phyloP scores from a whole-genome alignment of 345 rosid genomes.

The Aurinia saxatilis region DNA sequence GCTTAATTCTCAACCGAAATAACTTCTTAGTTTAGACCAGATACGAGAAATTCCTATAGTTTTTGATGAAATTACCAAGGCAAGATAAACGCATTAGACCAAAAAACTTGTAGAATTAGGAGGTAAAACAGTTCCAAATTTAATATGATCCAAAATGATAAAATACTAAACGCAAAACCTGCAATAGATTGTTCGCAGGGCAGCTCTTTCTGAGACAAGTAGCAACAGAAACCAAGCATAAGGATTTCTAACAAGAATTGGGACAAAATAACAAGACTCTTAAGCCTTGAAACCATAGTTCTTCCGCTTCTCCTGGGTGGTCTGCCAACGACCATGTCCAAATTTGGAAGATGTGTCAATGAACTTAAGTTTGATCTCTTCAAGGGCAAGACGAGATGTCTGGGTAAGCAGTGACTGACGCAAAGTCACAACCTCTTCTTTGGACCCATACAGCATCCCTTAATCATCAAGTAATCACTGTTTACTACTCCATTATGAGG shows the following conservation, averaged over 20 bases:
- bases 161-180: background rate
- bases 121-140: too few relatives aligned
- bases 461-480: conserved; percentile 69
- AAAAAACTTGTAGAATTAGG: too few relatives aligned
- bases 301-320: conserved; percentile 61
- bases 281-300: conserved; percentile 48
- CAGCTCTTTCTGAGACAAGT: background rate
- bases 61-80: too few relatives aligned
- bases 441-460: conserved; percentile 85
- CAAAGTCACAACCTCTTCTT: conserved; percentile 84
- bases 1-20: too few relatives aligned
- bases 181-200: background rate
- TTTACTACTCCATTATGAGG: conserved; percentile 83
- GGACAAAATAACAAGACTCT: background rate
- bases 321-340: conserved; percentile 82
- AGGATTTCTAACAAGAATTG: background rate
- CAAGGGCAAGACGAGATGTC: conserved; percentile 71
- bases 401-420: conserved; percentile 62
- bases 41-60: too few relatives aligned
- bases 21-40: too few relatives aligned
- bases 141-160: too few relatives aligned
- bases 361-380: conserved; percentile 74
- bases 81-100: too few relatives aligned
- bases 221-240: background rate
- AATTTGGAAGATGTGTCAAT: conserved; percentile 64